phyloP scores from a whole-genome alignment of 1,284 basidiomycete genomes.

The Cystobasidium slooffiae region DNA sequence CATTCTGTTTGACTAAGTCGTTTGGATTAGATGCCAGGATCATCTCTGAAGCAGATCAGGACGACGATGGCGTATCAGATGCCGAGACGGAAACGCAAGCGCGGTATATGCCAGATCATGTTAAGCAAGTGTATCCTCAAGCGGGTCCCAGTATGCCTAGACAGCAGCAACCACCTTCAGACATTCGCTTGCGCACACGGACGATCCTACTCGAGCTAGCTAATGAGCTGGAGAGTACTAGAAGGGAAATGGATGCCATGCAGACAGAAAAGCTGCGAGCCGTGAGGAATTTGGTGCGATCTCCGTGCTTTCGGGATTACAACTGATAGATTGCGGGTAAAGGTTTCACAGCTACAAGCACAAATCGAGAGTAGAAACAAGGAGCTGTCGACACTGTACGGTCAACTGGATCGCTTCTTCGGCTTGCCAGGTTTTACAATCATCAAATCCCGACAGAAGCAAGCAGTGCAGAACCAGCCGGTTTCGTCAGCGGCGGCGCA shows the following conservation, averaged over 20 bases:
- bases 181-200: slow-evolving; percentile 11
- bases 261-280: slow-evolving; percentile 17
- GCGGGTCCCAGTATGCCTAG: neutral
- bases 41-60: neutral
- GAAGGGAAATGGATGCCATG: neutral
- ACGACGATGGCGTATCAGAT: slow-evolving; percentile 29
- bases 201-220: slow-evolving; percentile 33
- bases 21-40: neutral
- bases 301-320: neutral
- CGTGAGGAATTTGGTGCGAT: neutral
- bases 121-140: neutral
- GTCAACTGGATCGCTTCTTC: slow-evolving; percentile 26
- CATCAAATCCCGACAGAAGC: neutral
- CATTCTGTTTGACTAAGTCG: neutral
- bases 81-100: slow-evolving; percentile 18
- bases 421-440: slow-evolving; percentile 23
- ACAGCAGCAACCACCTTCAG: neutral
- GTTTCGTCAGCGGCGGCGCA: neutral
- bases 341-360: slow-evolving; percentile 19
- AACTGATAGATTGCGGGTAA: neutral
- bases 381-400: slow-evolving; percentile 26
- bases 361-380: slow-evolving; percentile 28
- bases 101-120: neutral
- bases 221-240: slow-evolving; percentile 27
- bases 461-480: neutral